Evolutionary conservation across 2,329 filamentous ascomycete species (phyloP).

Genomic region (Xylaria sp.): DNA sequence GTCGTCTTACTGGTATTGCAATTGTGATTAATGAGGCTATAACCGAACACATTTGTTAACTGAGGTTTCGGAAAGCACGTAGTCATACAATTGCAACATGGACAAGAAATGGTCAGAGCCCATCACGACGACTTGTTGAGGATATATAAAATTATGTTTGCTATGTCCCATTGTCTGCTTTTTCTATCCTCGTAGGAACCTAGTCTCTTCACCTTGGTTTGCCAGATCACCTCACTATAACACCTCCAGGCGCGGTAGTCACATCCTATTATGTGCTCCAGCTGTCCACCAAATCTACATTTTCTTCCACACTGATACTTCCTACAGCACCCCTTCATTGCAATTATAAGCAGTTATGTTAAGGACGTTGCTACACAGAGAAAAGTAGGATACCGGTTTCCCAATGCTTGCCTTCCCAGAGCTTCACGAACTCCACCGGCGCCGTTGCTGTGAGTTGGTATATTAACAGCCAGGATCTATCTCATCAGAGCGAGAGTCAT

Average conservation of each 20-base stretch:
- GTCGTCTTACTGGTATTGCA: not conserved
- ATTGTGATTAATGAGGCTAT: not conserved
- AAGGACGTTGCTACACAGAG: slow-evolving; percentile 42
- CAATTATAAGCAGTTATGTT: slow-evolving; percentile 47
- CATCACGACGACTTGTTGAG: slow-evolving; percentile 35
- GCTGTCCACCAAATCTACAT: slow-evolving; percentile 37
- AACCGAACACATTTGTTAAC: not conserved
- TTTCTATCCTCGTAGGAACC: slow-evolving; percentile 40
- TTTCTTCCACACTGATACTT: slow-evolving; percentile 25
- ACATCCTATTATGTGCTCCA: slow-evolving; percentile 35
- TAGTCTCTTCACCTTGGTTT: slow-evolving; percentile 37
- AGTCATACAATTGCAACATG: not conserved
- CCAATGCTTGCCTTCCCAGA: slow-evolving; percentile 49
- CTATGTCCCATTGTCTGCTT: slow-evolving; percentile 42
- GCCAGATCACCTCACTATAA: slow-evolving; percentile 41
- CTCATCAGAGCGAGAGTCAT: slow-evolving; percentile 51
- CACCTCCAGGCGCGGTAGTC: slow-evolving; percentile 36
- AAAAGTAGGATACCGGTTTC: slow-evolving; percentile 44
- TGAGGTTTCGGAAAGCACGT: not conserved
- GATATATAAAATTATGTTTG: slow-evolving; percentile 31
- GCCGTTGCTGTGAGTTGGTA: slow-evolving; percentile 50
- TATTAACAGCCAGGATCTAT: slow-evolving; percentile 51
- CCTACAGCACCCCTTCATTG: slow-evolving; percentile 15
- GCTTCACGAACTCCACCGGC: slow-evolving; percentile 45
- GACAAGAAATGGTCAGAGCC: slow-evolving; percentile 11